Conservation (phyloP, 176 grass and related monocot genomes). For the Dactylis glomerata region DNA sequence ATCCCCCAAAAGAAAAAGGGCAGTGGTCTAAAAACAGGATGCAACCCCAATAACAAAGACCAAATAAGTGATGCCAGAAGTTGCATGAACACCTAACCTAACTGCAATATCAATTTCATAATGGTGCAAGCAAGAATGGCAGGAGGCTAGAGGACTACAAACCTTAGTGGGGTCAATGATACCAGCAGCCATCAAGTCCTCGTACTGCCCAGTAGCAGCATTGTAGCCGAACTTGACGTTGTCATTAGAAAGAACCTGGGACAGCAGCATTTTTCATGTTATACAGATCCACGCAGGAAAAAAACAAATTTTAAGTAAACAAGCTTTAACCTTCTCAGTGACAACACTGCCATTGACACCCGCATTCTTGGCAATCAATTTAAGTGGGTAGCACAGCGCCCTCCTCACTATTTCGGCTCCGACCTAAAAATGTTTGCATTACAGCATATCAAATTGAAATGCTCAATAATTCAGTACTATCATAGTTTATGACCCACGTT, state of each 20-base stretch:
- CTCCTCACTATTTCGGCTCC: constrained; percentile 93
- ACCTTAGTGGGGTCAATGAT: constrained; percentile 99
- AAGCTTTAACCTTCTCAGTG: constrained; percentile 64
- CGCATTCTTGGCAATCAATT: constrained; percentile 96
- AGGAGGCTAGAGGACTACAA: background rate
- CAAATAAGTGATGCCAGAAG: background rate
- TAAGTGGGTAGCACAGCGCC: constrained; percentile 90
- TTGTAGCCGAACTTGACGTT: constrained; percentile 89
- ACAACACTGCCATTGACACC: constrained; percentile 98
- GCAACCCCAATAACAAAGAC: background rate
- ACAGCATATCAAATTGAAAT: constrained; percentile 13
- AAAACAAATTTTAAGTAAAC: background rate
- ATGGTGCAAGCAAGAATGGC: background rate
- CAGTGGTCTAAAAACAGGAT: background rate
- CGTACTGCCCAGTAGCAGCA: constrained; percentile 87
- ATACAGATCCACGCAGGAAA: background rate
- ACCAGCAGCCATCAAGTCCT: constrained; percentile 99
- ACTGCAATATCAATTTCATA: background rate
- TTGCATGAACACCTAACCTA: background rate
- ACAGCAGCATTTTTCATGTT: background rate
- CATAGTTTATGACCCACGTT: background rate
- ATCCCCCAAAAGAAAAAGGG: background rate
- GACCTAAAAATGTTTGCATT: constrained; percentile 43
- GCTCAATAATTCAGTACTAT: background rate
- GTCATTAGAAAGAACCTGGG: constrained; percentile 80